Evolutionary conservation across 2,329 filamentous ascomycete species (phyloP).

Genomic region (Nemania sp.): DNA sequence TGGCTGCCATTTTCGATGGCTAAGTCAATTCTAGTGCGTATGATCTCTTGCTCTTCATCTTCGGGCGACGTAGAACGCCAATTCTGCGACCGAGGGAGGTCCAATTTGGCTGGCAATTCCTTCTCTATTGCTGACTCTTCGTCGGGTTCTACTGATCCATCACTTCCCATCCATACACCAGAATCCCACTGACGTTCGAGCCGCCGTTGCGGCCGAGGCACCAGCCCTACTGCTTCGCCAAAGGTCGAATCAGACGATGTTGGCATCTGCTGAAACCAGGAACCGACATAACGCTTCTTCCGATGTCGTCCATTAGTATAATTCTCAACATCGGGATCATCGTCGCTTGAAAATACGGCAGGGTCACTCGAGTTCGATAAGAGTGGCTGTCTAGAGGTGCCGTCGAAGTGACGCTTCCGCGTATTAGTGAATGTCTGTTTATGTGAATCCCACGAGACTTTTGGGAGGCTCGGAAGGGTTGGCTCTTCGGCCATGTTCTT

Average conservation of each 20-base stretch:
- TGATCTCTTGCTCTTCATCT: constrained; percentile 48
- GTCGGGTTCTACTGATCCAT: constrained; percentile 52
- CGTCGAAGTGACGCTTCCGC: constrained; percentile 46
- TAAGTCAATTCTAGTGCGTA: constrained; percentile 50
- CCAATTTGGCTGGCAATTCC: constrained; percentile 40
- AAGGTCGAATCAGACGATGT: constrained; percentile 54
- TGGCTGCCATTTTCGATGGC: constrained; percentile 64
- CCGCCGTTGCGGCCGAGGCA: constrained; percentile 51
- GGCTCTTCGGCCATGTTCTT: constrained; percentile 43
- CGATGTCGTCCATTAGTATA: constrained; percentile 59
- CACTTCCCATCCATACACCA: constrained; percentile 69
- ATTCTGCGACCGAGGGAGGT: constrained; percentile 44
- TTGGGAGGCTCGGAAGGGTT: constrained; percentile 41
- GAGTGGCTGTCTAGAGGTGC: constrained; percentile 36
- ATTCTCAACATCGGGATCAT: constrained; percentile 68
- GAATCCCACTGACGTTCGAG: constrained; percentile 67
- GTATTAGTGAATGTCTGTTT: constrained; percentile 39
- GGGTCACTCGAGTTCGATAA: constrained; percentile 70
- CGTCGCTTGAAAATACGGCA: constrained; percentile 71
- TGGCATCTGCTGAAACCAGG: constrained; percentile 68
- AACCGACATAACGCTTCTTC: constrained; percentile 66
- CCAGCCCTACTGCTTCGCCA: constrained; percentile 43
- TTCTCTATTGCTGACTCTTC: constrained; percentile 46
- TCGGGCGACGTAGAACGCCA: constrained; percentile 35
- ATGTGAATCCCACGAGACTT: constrained; percentile 39